These are phyloP conservation scores for Wickerhamiella infanticola DNA, from an alignment of 1,139 yeast genomes.

Conservation along the genomic window DNA sequence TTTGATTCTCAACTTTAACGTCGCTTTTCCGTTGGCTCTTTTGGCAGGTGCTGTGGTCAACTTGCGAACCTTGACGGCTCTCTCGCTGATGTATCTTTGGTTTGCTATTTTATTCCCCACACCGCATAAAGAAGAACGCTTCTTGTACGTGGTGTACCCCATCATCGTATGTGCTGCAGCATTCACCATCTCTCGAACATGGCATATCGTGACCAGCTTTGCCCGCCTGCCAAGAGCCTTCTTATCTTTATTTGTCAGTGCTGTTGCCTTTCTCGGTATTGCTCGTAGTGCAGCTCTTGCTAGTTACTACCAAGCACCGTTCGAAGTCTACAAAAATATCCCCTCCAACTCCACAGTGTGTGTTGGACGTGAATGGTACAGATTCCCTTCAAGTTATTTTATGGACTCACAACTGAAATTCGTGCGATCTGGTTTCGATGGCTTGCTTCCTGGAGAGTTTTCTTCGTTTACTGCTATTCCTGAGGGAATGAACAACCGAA, in stretches of 20 bases:
- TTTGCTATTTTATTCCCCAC: constrained; percentile 46
- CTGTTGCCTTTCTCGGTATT: constrained; percentile 14
- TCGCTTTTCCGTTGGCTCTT: constrained; percentile 34
- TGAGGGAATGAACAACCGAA: constrained; percentile 55
- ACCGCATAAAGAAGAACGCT: constrained; percentile 90
- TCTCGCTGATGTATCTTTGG: constrained; percentile 49
- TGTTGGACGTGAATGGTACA: constrained; percentile 89
- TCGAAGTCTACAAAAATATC: constrained; percentile 19
- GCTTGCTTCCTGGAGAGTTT: constrained; percentile 81
- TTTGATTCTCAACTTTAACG: constrained; percentile 56
- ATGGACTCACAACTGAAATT: constrained; percentile 48
- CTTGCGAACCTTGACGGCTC: constrained; percentile 3
- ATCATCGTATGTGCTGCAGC: constrained; percentile 52
- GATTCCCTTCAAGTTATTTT: constrained; percentile 78
- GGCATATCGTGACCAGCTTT: constrained; percentile 4
- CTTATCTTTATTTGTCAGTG: constrained; percentile 5
- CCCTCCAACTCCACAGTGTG: constrained; percentile 37
- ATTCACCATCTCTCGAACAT: constrained; percentile 23
- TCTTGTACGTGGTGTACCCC: constrained; percentile 73
- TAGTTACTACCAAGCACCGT: constrained; percentile 25
- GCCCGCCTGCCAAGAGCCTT: constrained; percentile 17
- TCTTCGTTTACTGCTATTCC: constrained; percentile 37
- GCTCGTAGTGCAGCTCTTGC: constrained; percentile 23
- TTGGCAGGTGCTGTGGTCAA: constrained; percentile 2
- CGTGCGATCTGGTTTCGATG: constrained; percentile 66